Conservation (phyloP, 2,329 filamentous ascomycete genomes). For the Fusarium zealandicum region DNA sequence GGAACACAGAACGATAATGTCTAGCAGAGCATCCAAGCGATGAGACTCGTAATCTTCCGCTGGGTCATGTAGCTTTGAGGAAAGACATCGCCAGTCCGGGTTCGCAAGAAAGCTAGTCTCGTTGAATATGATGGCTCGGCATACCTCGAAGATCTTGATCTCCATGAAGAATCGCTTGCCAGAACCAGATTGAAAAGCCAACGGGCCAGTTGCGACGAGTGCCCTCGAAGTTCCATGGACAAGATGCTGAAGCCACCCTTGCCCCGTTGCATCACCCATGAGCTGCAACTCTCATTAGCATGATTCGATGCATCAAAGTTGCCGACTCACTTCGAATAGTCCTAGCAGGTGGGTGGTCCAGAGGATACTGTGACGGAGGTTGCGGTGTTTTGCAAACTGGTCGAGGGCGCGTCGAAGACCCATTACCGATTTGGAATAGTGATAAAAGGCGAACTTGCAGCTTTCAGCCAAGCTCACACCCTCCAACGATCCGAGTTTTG, state of each 20-base stretch:
- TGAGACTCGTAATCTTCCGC: accelerated
- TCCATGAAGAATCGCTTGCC: constrained; percentile 43
- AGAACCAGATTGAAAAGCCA: constrained; percentile 29
- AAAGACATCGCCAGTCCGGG: constrained; percentile 34
- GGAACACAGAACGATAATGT: constrained; percentile 44
- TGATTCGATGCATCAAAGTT: accelerated
- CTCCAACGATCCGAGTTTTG: constrained; percentile 21
- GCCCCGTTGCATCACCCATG: constrained; percentile 43
- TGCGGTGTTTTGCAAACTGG: not conserved
- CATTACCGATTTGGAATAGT: constrained; percentile 40
- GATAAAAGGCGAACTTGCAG: constrained; percentile 25
- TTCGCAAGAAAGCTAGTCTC: constrained; percentile 38
- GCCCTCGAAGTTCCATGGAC: constrained; percentile 46
- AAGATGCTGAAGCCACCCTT: constrained; percentile 47
- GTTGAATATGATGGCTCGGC: constrained; percentile 44
- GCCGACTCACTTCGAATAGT: constrained; percentile 43
- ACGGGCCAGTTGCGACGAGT: constrained; percentile 42
- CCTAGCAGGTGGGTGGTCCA: constrained; percentile 48
- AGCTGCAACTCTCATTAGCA: constrained; percentile 31
- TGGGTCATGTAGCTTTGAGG: not conserved
- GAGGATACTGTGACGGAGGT: constrained; percentile 29
- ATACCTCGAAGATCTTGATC: constrained; percentile 44
- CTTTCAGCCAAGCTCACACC: not conserved
- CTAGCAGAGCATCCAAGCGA: constrained; percentile 39
- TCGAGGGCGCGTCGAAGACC: constrained; percentile 34